A percentile compares a stretch with the other conserved stretches of the same genome.
Evolutionary conservation across 2,329 filamentous ascomycete genomes (phyloP).

Genomic region (Exophiala bonariae): DNA sequence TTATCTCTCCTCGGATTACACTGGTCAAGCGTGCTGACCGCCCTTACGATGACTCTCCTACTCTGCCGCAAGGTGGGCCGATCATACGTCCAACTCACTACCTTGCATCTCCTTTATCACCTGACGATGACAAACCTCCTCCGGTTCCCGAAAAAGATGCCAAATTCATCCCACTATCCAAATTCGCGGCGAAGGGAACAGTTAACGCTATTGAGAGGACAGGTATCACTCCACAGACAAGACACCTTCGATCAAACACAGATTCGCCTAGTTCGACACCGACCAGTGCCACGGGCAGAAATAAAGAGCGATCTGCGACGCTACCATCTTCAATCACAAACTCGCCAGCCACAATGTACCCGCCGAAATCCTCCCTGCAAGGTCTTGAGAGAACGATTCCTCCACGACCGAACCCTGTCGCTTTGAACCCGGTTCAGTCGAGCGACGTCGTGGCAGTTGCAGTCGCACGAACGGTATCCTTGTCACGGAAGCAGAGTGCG

Average conservation of each 20-base stretch:
- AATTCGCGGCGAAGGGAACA: conserved; percentile 25
- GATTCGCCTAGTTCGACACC: conserved; percentile 7
- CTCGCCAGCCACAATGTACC: conserved; percentile 1
- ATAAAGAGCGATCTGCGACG: conserved; percentile 20
- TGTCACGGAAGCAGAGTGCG: conserved; percentile 25
- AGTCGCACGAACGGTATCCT: conserved; percentile 25
- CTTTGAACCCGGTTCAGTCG: conserved; percentile 10
- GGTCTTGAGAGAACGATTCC: conserved; percentile 20
- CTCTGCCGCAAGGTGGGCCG: conserved; percentile 23
- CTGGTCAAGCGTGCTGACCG: conserved; percentile 16
- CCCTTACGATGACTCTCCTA: conserved; percentile 23
- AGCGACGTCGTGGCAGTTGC: conserved; percentile 24
- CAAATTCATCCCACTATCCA: conserved; percentile 28
- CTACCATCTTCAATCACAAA: conserved; percentile 12
- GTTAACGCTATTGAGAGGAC: conserved; percentile 21
- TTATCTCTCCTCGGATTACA: conserved; percentile 8
- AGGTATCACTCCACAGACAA: conserved; percentile 14
- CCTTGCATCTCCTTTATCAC: background rate
- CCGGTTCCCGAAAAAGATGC: conserved; percentile 25
- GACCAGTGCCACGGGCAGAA: background rate
- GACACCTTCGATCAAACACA: conserved; percentile 18
- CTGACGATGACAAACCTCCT: conserved; percentile 20
- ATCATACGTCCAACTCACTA: background rate
- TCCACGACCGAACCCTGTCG: conserved; percentile 14
- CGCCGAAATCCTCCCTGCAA: conserved; percentile 9